Evolutionary conservation across 1,139 yeast genomes (phyloP).

Genomic region (Debaryomyces nepalensis): DNA sequence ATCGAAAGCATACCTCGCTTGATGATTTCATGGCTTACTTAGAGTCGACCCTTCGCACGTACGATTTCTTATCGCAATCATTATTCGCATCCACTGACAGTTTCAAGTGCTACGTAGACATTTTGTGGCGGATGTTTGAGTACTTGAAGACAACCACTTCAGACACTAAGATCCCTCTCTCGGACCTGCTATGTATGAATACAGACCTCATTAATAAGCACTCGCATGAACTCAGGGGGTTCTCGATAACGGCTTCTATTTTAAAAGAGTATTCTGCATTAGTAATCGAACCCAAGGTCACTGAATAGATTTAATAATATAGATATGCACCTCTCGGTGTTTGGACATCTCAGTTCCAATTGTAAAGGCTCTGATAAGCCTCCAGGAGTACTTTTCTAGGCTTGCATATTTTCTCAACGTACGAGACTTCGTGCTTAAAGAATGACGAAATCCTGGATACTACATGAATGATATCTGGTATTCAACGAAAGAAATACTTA

Average conservation of each 20-base stretch:
- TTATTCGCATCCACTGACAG: conserved; percentile 40
- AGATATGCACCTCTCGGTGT: background rate
- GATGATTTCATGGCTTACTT: background rate
- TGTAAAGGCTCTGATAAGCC: background rate
- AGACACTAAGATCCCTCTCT: conserved; percentile 22
- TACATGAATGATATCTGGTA: no score
- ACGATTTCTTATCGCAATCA: background rate
- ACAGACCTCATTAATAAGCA: conserved; percentile 23
- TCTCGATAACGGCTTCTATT: conserved; percentile 24
- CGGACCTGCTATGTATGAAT: conserved; percentile 24
- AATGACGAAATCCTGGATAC: no score
- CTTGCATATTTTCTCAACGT: no score
- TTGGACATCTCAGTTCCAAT: background rate
- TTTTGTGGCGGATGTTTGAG: conserved; percentile 34
- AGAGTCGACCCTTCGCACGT: background rate
- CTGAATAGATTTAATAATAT: conserved; percentile 14
- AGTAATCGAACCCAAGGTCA: conserved; percentile 28
- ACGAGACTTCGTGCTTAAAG: no score
- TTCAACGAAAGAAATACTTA: no score
- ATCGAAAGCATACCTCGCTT: background rate
- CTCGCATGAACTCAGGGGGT: conserved; percentile 22
- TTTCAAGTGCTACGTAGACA: conserved; percentile 30
- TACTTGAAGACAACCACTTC: conserved; percentile 22
- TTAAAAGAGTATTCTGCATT: conserved; percentile 32
- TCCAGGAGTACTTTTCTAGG: no score